Conservation (phyloP, 371 early-diverging fungal genomes). For the Encephalitozoon cuniculi region DNA sequence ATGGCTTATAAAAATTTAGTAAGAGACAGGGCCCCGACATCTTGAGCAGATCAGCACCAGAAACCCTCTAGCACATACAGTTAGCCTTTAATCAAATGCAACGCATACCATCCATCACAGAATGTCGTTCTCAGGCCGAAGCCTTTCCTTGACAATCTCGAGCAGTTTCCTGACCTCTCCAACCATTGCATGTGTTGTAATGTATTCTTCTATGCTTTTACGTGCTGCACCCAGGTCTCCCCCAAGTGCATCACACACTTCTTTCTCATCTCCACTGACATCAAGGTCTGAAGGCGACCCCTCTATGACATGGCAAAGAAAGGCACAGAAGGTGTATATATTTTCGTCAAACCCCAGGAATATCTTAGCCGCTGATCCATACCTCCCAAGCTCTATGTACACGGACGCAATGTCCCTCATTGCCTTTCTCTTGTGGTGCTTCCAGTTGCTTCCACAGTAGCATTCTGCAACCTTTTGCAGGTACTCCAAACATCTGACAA, state of each 20-base stretch:
- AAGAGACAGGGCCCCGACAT: background rate
- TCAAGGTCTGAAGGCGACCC: slow-evolving; percentile 4
- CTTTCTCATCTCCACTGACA: slow-evolving; percentile 4
- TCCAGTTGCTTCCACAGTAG: slow-evolving; percentile 18
- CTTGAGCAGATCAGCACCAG: background rate
- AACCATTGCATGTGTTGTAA: slow-evolving; percentile 15
- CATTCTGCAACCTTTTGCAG: slow-evolving; percentile 4
- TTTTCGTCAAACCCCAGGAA: background rate
- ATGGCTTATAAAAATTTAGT: slow-evolving; percentile 9
- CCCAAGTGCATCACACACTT: background rate
- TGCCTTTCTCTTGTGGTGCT: slow-evolving; percentile 7
- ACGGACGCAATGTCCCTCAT: background rate
- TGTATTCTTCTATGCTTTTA: slow-evolving; percentile 9
- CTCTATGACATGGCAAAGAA: background rate
- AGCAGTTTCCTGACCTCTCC: background rate
- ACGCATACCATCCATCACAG: background rate
- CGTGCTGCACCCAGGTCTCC: background rate
- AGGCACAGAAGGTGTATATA: slow-evolving; percentile 12
- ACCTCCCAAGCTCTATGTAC: slow-evolving; percentile 8
- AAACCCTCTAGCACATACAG: background rate
- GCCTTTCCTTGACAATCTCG: background rate
- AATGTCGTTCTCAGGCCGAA: slow-evolving; percentile 26
- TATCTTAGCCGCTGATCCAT: slow-evolving; percentile 1
- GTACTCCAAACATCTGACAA: background rate
- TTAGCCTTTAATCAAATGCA: background rate